Evolutionary conservation across 257 asterid genomes (phyloP).

Genomic region (Solanum etuberosum): DNA sequence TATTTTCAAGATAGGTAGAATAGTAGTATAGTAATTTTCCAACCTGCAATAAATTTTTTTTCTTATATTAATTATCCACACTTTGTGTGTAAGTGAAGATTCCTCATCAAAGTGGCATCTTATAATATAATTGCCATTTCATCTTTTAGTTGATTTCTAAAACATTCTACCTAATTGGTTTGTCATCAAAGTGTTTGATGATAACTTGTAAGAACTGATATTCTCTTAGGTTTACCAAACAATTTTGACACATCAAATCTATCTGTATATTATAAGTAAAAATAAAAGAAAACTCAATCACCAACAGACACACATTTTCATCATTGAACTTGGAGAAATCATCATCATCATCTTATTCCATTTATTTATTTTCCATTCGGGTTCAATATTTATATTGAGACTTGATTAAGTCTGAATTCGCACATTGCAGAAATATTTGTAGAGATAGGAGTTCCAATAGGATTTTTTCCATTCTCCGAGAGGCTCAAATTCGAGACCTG

Average conservation of each 20-base stretch:
- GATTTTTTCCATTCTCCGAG: neutral
- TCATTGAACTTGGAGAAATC: neutral
- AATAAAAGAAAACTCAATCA: neutral
- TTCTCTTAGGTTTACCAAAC: slow-evolving; percentile 20
- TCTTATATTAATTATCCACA: neutral
- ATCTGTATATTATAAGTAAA: neutral
- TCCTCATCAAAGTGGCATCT: slow-evolving; percentile 1
- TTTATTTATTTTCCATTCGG: neutral
- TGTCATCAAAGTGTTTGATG: slow-evolving; percentile 7
- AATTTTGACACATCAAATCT: neutral
- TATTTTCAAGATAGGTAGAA: neutral
- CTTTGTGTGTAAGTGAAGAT: slow-evolving; percentile 27
- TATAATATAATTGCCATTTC: neutral
- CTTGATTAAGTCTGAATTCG: rapidly evolving
- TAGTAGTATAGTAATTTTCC: neutral
- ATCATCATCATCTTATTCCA: neutral
- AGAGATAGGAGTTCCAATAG: neutral
- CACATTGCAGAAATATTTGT: neutral
- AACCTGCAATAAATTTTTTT: slow-evolving; percentile 8
- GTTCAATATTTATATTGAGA: rapidly evolving
- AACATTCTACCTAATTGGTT: slow-evolving; percentile 7
- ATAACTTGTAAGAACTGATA: neutral
- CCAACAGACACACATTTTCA: neutral
- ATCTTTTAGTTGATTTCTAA: slow-evolving; percentile 3
- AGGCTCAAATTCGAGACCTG: neutral